Evolutionary conservation across 495 filamentous ascomycete genomes (phyloP).

Genomic region (Daldinia decipiens): DNA sequence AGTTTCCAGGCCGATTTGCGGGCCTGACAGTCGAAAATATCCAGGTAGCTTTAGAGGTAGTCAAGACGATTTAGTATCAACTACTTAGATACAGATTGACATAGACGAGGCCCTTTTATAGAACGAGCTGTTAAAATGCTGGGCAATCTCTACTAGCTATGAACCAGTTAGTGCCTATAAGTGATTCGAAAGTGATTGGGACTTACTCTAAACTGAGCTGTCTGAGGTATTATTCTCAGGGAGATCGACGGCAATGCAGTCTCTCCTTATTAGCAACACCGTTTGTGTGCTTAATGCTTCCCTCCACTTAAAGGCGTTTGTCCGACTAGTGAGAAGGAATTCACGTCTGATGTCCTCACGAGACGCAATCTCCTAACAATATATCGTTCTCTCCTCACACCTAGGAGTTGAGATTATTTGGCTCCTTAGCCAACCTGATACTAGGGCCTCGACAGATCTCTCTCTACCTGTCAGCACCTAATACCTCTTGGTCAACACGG

Average conservation of each 20-base stretch:
- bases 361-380: background rate
- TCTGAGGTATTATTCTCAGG: background rate
- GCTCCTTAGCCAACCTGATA: constrained; percentile 44
- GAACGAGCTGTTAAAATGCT: background rate
- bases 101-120: background rate
- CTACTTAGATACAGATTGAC: background rate
- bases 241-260: background rate
- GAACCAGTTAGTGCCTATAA: background rate
- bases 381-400: constrained; percentile 6
- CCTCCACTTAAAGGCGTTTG: background rate
- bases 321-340: constrained; percentile 12
- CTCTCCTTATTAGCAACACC: background rate
- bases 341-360: constrained; percentile 6
- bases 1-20: background rate
- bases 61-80: background rate
- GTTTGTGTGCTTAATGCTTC: background rate
- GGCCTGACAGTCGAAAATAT: background rate
- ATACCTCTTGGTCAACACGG: constrained; percentile 48
- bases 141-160: constrained; percentile 1
- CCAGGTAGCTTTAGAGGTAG: background rate
- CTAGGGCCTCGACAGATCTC: constrained; percentile 31
- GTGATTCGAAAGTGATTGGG: background rate
- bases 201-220: constrained; percentile 13
- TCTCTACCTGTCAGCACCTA: constrained; percentile 18
- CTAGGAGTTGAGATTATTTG: constrained; percentile 36